phyloP scores from a whole-genome alignment of 768 basidiomycete genomes.

The Gymnopilus junonius region DNA sequence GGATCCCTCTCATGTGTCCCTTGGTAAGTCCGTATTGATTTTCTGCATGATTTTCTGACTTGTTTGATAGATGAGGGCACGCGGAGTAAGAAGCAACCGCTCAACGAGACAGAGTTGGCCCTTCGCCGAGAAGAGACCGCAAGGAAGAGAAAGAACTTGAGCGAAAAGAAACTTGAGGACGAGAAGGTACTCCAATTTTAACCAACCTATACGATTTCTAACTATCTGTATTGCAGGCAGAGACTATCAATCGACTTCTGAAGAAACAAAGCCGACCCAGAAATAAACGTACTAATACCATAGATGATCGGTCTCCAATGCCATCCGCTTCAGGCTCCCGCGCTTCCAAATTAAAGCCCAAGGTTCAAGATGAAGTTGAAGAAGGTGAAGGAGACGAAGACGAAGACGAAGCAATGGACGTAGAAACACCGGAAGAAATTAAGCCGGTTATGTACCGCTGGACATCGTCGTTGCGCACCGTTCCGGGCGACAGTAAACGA shows the following conservation, averaged over 20 bases:
- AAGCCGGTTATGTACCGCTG: slow-evolving; percentile 71
- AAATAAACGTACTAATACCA: slow-evolving; percentile 59
- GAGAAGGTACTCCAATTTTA: slow-evolving; percentile 61
- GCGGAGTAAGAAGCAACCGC: slow-evolving; percentile 62
- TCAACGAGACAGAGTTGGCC: slow-evolving; percentile 76
- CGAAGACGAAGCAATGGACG: slow-evolving; percentile 37
- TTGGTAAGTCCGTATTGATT: slow-evolving; percentile 42
- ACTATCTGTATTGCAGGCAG: slow-evolving; percentile 50
- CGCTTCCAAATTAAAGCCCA: slow-evolving; percentile 30
- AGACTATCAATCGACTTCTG: slow-evolving; percentile 87
- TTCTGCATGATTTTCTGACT: background rate
- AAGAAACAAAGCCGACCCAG: slow-evolving; percentile 81
- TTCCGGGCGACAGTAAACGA: slow-evolving; percentile 14
- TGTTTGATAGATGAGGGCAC: slow-evolving; percentile 27
- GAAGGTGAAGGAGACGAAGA: slow-evolving; percentile 46
- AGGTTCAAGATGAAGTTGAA: slow-evolving; percentile 38
- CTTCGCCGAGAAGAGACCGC: slow-evolving; percentile 81
- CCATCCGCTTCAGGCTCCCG: slow-evolving; percentile 24
- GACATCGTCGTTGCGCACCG: slow-evolving; percentile 59
- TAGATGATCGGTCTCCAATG: slow-evolving; percentile 47
- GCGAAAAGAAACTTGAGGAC: slow-evolving; percentile 84
- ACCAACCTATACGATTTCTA: background rate
- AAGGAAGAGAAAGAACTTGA: slow-evolving; percentile 78
- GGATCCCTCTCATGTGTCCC: slow-evolving; percentile 69
- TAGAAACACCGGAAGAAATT: slow-evolving; percentile 38